Conservation (phyloP, 164 flowering plant genomes). For the Liquidambar formosana region DNA sequence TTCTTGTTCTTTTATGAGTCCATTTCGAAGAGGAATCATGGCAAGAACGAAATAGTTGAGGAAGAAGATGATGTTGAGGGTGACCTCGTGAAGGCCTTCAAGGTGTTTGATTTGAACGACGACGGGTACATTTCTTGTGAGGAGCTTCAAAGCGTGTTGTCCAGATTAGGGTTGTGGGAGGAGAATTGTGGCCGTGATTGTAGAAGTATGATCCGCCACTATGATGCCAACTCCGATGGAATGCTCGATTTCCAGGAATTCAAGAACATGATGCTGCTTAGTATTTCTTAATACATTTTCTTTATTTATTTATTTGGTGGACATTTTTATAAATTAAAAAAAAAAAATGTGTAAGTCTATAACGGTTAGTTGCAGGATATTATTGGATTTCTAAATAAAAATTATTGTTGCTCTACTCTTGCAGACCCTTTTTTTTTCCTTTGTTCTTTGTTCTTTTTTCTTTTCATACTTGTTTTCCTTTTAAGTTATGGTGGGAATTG, state of each 20-base stretch:
- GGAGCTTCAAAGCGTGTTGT: constrained; percentile 57
- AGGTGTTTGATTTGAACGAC: constrained; percentile 66
- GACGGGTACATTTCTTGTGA: constrained; percentile 72
- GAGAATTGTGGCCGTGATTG: constrained; percentile 32
- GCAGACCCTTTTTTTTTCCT: too few species aligned
- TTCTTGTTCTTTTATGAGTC: constrained; percentile 33
- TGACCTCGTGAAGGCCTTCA: constrained; percentile 54
- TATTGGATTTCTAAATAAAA: too few species aligned
- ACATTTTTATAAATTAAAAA: too few species aligned
- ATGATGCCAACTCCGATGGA: constrained; percentile 51
- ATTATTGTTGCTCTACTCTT: too few species aligned
- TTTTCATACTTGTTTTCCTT: too few species aligned
- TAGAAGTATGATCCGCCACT: constrained; percentile 35
- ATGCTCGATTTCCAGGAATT: constrained; percentile 54
- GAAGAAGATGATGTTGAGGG: constrained; percentile 16
- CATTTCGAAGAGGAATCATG: constrained; percentile 5
- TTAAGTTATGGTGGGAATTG: too few species aligned
- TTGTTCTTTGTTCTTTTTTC: too few species aligned
- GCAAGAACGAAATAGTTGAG: background rate
- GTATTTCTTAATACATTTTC: constrained; percentile 21
- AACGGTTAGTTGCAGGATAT: too few species aligned
- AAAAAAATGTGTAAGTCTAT: too few species aligned
- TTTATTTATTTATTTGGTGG: constrained; percentile 13
- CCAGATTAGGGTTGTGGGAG: constrained; percentile 52
- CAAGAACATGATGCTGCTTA: constrained; percentile 56